phyloP scores from a whole-genome alignment of 495 filamentous ascomycete genomes.

The Xylaria scruposa region DNA sequence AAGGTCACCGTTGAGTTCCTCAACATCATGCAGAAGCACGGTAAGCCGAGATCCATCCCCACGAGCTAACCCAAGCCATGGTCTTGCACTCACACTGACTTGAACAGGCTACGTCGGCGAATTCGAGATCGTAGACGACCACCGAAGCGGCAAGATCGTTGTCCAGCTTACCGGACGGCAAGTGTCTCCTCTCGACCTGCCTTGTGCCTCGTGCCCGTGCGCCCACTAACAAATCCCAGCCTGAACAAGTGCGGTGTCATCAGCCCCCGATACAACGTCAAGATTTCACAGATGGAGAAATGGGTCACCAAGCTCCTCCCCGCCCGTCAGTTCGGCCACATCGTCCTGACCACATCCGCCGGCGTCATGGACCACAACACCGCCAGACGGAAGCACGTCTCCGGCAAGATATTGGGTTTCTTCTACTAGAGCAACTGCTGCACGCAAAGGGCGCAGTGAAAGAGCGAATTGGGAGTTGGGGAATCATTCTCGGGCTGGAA shows the following conservation, averaged over 20 bases:
- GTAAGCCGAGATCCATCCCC: conserved; percentile 60
- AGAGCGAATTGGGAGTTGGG: conserved; percentile 36
- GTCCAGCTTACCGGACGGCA: conserved; percentile 67
- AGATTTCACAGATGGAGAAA: conserved; percentile 84
- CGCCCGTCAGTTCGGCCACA: conserved; percentile 90
- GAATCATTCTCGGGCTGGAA: conserved; percentile 20
- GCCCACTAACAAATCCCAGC: conserved; percentile 42
- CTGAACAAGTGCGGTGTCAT: conserved; percentile 94
- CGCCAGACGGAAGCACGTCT: conserved; percentile 85
- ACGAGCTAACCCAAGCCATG: conserved; percentile 21
- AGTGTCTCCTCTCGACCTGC: conserved; percentile 25
- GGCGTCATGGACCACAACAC: conserved; percentile 95
- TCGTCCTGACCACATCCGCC: conserved; percentile 86
- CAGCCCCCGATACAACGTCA: conserved; percentile 87
- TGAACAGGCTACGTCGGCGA: conserved; percentile 84
- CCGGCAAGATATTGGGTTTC: conserved; percentile 83
- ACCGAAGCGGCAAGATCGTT: conserved; percentile 90
- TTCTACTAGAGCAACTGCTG: conserved; percentile 69
- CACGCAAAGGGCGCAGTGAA: conserved; percentile 19
- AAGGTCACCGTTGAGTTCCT: conserved; percentile 95
- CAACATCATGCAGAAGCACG: conserved; percentile 88
- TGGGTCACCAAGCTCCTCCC: conserved; percentile 89
- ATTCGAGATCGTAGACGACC: conserved; percentile 92
- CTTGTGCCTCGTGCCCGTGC: background rate
- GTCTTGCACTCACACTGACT: conserved; percentile 26